Percentiles rank a stretch among this genome's conserved stretches.
phyloP scores from a whole-genome alignment of 1,139 yeast species.

The Schwanniomyces etchellsii region DNA sequence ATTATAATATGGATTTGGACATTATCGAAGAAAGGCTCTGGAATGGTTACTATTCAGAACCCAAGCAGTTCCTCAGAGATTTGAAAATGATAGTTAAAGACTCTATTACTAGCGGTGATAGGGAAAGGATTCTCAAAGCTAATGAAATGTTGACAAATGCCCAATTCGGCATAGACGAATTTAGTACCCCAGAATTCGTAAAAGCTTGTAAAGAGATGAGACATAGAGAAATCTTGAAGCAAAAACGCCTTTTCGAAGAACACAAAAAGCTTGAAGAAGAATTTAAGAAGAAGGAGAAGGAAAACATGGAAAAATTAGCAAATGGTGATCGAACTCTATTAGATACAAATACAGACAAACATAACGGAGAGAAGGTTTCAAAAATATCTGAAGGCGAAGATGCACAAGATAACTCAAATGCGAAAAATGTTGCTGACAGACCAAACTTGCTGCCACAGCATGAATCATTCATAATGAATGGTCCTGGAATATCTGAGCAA shows the following conservation, averaged over 20 bases:
- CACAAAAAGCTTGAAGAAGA: constrained; percentile 23
- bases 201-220: constrained; percentile 74
- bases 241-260: constrained; percentile 40
- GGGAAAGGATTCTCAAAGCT: constrained; percentile 83
- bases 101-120: constrained; percentile 66
- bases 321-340: too few species aligned
- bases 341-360: background rate
- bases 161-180: constrained; percentile 91
- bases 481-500: background rate
- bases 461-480: background rate
- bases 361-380: constrained; percentile 10
- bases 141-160: constrained; percentile 97
- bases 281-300: constrained; percentile 17
- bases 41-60: constrained; percentile 95
- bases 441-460: background rate
- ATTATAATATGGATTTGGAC: constrained; percentile 86
- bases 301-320: constrained; percentile 6
- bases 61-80: constrained; percentile 82
- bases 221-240: constrained; percentile 58
- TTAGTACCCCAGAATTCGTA: constrained; percentile 65
- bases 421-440: background rate
- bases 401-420: background rate
- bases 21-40: constrained; percentile 90
- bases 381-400: constrained; percentile 4
- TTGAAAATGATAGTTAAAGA: constrained; percentile 80